These are phyloP conservation scores for Odonthalia washingtoniensis DNA, from an alignment of 31 red algal genomes.

Conservation along the genomic window DNA sequence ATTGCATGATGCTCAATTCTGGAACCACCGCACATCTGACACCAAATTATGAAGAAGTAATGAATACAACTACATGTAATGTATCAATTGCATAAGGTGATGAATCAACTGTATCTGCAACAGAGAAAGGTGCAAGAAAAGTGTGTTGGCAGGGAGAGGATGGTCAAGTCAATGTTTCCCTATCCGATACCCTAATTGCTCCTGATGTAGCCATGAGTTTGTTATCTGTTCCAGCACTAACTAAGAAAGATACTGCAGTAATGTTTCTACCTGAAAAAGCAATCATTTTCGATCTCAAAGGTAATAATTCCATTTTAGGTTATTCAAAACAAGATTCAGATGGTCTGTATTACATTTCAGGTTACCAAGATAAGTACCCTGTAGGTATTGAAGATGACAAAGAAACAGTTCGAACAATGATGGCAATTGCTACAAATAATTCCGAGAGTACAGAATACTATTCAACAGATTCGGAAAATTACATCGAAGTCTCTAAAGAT, in stretches of 20 bases:
- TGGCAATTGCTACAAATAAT: not conserved
- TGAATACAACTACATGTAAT: not conserved
- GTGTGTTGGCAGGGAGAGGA: constrained; percentile 7
- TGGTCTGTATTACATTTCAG: constrained; percentile 36
- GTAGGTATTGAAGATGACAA: not conserved
- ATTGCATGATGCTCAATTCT: constrained; percentile 32
- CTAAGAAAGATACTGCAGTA: constrained; percentile 25
- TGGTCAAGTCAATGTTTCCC: not conserved
- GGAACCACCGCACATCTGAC: constrained; percentile 38
- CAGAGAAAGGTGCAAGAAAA: constrained; percentile 2
- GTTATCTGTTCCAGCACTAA: constrained; percentile 43
- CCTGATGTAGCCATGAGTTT: constrained; percentile 46
- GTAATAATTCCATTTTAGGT: constrained; percentile 11
- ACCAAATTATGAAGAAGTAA: not conserved
- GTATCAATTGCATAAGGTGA: constrained; percentile 25
- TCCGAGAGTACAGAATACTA: not conserved
- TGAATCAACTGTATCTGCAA: constrained; percentile 26
- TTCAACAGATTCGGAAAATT: not conserved
- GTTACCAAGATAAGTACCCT: constrained; percentile 1
- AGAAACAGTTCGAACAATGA: not conserved
- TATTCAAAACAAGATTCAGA: constrained; percentile 2
- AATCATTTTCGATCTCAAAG: constrained; percentile 27
- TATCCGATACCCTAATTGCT: constrained; percentile 26
- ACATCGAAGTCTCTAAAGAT: not conserved
- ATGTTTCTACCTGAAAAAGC: constrained; percentile 25